phyloP scores from a whole-genome alignment of 2,329 filamentous ascomycete genomes.

The Aspergillus sp. region DNA sequence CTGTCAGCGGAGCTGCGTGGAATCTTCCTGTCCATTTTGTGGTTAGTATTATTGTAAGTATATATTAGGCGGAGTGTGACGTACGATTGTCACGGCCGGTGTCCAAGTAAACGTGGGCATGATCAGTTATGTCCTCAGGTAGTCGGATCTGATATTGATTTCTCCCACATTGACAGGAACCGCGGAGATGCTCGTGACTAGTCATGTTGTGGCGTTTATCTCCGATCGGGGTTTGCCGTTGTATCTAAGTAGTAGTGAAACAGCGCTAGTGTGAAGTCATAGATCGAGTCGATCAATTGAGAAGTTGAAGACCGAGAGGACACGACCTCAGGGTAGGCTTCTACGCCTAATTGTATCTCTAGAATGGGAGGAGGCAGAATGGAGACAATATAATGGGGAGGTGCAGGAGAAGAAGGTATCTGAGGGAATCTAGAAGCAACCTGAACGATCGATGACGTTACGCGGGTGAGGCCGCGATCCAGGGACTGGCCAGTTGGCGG shows the following conservation, averaged over 20 bases:
- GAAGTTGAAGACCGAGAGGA: neutral
- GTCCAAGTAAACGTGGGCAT: constrained; percentile 74
- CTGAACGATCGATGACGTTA: constrained; percentile 10
- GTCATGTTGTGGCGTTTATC: constrained; percentile 13
- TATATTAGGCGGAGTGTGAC: constrained; percentile 38
- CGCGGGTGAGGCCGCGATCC: neutral
- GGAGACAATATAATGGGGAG: neutral
- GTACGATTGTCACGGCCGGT: constrained; percentile 70
- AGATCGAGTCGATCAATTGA: constrained; percentile 20
- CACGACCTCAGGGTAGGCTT: neutral
- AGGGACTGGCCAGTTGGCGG: constrained; percentile 4
- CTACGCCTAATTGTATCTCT: too few species aligned
- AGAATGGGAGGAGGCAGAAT: neutral
- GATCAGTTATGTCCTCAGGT: constrained; percentile 58
- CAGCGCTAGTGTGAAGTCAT: constrained; percentile 13
- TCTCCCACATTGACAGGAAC: constrained; percentile 81
- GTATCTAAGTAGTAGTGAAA: neutral
- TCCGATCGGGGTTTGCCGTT: neutral
- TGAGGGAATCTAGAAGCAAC: constrained; percentile 6
- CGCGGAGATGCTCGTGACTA: constrained; percentile 59
- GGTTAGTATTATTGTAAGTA: neutral
- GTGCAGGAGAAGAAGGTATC: neutral
- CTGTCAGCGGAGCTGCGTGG: constrained; percentile 71
- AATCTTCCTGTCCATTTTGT: constrained; percentile 53
- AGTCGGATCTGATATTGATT: constrained; percentile 77